Evolutionary conservation across 2,329 filamentous ascomycete species (phyloP).

Genomic region (Metarhizium humberi): DNA sequence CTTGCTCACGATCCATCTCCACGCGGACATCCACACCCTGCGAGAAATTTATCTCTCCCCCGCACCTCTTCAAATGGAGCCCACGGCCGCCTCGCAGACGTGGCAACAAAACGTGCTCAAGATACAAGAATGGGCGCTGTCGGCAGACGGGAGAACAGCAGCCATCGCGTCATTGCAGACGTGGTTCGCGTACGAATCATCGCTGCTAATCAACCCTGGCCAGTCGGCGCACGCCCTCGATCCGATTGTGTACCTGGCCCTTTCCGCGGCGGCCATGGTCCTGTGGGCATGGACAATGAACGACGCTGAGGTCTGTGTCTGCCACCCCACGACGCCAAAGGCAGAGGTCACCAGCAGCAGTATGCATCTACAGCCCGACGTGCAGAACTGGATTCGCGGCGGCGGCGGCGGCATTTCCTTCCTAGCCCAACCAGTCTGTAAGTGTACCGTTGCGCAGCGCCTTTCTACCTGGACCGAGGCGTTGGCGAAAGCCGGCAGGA

Average conservation of each 20-base stretch:
- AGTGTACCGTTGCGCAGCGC: conserved; percentile 7
- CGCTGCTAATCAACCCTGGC: neutral
- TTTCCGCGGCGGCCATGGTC: conserved; percentile 21
- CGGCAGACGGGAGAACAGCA: conserved; percentile 20
- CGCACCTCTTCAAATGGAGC: neutral
- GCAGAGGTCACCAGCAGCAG: conserved; percentile 16
- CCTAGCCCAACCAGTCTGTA: conserved; percentile 8
- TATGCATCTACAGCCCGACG: conserved; percentile 11
- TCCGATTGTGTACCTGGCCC: conserved; percentile 23
- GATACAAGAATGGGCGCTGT: conserved; percentile 20
- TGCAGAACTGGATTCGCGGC: conserved; percentile 20
- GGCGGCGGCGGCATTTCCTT: conserved; percentile 11
- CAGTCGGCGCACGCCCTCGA: conserved; percentile 14
- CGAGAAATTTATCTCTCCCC: conserved; percentile 6
- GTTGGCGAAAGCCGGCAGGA: conserved; percentile 8
- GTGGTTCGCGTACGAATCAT: conserved; percentile 17
- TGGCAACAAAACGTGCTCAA: conserved; percentile 14
- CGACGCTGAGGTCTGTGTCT: conserved; percentile 16
- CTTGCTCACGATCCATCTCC: conserved; percentile 25
- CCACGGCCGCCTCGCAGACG: conserved; percentile 9
- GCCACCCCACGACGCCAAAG: conserved; percentile 15
- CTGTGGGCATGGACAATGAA: conserved; percentile 27
- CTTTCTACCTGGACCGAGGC: conserved; percentile 9
- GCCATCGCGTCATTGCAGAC: conserved; percentile 24
- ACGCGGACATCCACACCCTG: conserved; percentile 20